These are phyloP conservation scores for Parietaria judaica DNA, from an alignment of 306 rosid genomes.

Conservation along the genomic window DNA sequence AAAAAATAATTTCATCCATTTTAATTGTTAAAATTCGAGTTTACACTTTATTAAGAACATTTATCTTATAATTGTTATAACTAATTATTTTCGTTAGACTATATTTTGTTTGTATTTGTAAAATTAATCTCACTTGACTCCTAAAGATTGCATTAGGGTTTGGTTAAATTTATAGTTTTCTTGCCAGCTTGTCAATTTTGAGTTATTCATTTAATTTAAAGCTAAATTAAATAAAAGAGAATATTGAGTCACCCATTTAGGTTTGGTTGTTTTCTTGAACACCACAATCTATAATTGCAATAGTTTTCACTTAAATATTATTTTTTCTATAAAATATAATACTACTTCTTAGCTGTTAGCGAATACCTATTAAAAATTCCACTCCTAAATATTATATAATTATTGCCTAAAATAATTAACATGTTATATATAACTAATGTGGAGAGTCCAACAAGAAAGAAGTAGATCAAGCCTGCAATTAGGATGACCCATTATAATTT, in stretches of 20 bases:
- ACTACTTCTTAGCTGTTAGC: conserved; percentile 23
- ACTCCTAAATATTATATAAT: background rate
- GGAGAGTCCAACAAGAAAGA: conserved; percentile 20
- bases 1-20: no score
- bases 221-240: background rate
- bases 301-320: conserved; percentile 1
- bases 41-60: no score
- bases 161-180: conserved; percentile 15
- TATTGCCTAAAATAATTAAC: background rate
- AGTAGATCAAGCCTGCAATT: conserved; percentile 11
- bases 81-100: no score
- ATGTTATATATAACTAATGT: conserved; percentile 4
- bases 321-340: background rate
- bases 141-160: conserved; percentile 11
- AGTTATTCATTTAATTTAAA: background rate
- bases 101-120: background rate
- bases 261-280: conserved; percentile 10
- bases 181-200: conserved; percentile 11
- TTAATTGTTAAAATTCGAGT: no score
- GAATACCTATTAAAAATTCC: conserved; percentile 8
- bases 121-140: background rate
- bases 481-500: conserved; percentile 6
- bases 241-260: conserved; percentile 2
- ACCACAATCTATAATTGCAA: conserved; percentile 10
- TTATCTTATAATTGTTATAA: no score